phyloP scores from a whole-genome alignment of 2,329 filamentous ascomycete genomes.

The Fusarium tjaetaba region DNA sequence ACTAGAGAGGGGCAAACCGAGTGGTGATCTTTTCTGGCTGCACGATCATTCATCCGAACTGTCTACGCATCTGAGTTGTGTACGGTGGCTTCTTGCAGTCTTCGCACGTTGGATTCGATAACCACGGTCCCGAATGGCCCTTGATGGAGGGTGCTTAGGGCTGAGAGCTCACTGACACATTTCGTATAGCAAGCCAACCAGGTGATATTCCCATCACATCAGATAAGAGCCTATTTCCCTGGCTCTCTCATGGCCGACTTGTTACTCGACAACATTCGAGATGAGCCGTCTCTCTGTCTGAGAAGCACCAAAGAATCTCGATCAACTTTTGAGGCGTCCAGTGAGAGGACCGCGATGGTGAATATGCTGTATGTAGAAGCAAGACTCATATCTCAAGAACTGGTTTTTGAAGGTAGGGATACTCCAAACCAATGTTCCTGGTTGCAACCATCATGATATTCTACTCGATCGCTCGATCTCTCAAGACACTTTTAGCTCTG shows the following conservation, averaged over 20 bases:
- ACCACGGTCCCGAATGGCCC: not conserved
- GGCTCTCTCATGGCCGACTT: not conserved
- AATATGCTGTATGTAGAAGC: not conserved
- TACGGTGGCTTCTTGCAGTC: not conserved
- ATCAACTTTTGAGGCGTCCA: constrained; percentile 1
- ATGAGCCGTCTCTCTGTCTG: not conserved
- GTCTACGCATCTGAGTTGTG: not conserved
- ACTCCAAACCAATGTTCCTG: not conserved
- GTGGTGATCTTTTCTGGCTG: not conserved
- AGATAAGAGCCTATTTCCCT: not conserved
- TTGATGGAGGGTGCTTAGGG: not conserved
- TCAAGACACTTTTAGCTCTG: constrained; percentile 15
- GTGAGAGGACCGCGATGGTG: not conserved
- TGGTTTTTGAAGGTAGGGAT: constrained; percentile 6
- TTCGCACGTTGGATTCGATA: not conserved
- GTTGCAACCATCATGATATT: constrained; percentile 18
- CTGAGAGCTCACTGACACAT: not conserved
- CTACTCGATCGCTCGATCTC: constrained; percentile 19
- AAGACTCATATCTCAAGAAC: not conserved
- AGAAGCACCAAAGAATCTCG: not conserved
- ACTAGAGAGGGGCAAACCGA: not conserved
- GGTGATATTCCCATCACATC: not conserved
- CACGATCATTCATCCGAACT: not conserved
- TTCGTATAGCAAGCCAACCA: not conserved
- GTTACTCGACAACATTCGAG: not conserved